These are phyloP conservation scores for Talaromyces wortmannii DNA, from an alignment of 495 filamentous ascomycete species.

Conservation along the genomic window DNA sequence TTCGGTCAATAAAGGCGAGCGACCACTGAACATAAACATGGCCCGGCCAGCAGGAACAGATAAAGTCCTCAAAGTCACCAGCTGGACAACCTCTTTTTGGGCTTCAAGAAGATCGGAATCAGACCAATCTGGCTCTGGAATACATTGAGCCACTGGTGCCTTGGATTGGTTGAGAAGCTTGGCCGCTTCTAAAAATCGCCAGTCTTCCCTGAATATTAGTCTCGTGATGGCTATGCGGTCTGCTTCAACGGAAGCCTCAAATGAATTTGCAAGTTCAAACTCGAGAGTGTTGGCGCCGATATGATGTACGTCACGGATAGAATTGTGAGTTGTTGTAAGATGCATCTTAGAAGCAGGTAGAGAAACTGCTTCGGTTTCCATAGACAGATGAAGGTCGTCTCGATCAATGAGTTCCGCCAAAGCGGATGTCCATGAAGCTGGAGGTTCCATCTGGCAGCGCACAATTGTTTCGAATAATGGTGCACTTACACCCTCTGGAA, in stretches of 20 bases:
- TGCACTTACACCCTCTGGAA: slow-evolving; percentile 75
- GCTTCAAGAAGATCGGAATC: slow-evolving; percentile 84
- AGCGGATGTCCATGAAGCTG: slow-evolving; percentile 62
- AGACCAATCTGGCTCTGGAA: slow-evolving; percentile 69
- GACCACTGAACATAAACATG: slow-evolving; percentile 75
- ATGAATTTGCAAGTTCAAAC: slow-evolving; percentile 49
- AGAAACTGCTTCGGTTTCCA: slow-evolving; percentile 35
- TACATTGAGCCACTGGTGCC: slow-evolving; percentile 66
- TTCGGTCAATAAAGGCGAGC: slow-evolving; percentile 81
- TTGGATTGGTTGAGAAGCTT: slow-evolving; percentile 72
- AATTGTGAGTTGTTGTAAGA: slow-evolving; percentile 51
- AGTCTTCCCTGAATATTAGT: slow-evolving; percentile 85
- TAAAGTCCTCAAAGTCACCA: slow-evolving; percentile 77
- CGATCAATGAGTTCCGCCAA: slow-evolving; percentile 73
- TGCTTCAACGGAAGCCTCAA: slow-evolving; percentile 62
- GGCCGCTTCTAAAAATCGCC: slow-evolving; percentile 74
- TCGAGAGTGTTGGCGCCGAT: slow-evolving; percentile 59
- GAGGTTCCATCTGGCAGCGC: slow-evolving; percentile 73
- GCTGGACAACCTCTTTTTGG: slow-evolving; percentile 84
- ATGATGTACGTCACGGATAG: slow-evolving; percentile 65
- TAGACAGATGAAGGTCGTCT: slow-evolving; percentile 68
- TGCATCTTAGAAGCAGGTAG: slow-evolving; percentile 27
- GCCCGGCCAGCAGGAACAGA: slow-evolving; percentile 80
- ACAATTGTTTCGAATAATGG: slow-evolving; percentile 80
- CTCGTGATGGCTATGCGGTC: slow-evolving; percentile 76